Conservation (phyloP, 306 rosid species). For the Fragaria iinumae region DNA sequence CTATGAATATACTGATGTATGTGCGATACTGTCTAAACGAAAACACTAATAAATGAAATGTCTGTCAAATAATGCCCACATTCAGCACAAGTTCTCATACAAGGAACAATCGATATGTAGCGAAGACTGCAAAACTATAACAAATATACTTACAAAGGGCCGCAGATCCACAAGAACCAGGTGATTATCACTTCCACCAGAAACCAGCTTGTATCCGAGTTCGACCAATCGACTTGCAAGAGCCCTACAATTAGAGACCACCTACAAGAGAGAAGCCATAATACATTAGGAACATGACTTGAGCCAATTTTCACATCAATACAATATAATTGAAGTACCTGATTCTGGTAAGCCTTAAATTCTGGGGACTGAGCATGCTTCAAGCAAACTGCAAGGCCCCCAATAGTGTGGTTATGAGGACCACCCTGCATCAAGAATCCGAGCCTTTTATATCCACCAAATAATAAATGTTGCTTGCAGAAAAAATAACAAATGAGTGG, state of each 20-base stretch:
- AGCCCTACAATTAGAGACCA: conserved; percentile 84
- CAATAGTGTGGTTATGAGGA: conserved; percentile 97
- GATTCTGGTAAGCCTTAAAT: conserved; percentile 75
- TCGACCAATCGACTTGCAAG: conserved; percentile 63
- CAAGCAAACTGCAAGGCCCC: conserved; percentile 90
- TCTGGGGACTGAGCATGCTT: conserved; percentile 72
- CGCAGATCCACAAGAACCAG: conserved; percentile 91
- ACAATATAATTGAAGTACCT: conserved; percentile 41
- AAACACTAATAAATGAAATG: neutral
- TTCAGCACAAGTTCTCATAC: neutral
- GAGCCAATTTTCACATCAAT: conserved; percentile 10
- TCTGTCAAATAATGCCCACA: neutral
- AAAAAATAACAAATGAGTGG: neutral
- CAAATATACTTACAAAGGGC: conserved; percentile 61
- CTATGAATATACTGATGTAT: neutral
- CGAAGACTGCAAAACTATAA: neutral
- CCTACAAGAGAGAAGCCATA: conserved; percentile 39
- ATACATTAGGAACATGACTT: conserved; percentile 21
- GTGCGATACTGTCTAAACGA: neutral
- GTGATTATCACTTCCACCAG: conserved; percentile 96
- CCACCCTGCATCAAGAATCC: conserved; percentile 67
- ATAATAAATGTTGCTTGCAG: neutral
- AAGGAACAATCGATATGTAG: neutral
- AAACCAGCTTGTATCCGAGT: conserved; percentile 78
- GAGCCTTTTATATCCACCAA: neutral